Base-by-base conservation (phyloP, 108 stramenopile genomes). In the Stephanodiscus triporus region DNA sequence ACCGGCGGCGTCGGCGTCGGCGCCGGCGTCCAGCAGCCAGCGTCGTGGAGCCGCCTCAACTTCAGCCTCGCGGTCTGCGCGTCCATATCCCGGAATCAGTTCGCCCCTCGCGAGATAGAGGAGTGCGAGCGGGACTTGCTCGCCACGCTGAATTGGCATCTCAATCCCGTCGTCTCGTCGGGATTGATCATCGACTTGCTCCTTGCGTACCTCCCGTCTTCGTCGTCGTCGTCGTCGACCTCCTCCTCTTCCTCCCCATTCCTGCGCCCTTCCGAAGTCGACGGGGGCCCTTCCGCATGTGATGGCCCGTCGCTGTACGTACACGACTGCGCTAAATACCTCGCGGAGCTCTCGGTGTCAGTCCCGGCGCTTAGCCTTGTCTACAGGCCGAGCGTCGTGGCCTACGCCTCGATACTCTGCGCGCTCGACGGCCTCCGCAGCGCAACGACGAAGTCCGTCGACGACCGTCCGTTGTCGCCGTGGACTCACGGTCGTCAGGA, bases 261-360 rank as follows among this genome's bases (percentile, higher is more conserved):
- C 16, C 32, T 34, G 32, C n/a, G n/a, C 32, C 32, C 32, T 34
- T 4, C 32, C 32, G 32, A 34, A 2, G 32, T 5, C 32, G 32
- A 2, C 32, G 5, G 5, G 4, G 43, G 16, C 16, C 14, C 43
- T 40, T 9, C 40, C 40, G 9, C 40, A 8, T 2, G 53, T n/a
- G 32, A 42, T 10, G 37, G 55, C 14, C 30, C 73, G 20, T 42
- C 63, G 10, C 11, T 69, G 6, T 74, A 43, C 68, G 73, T 81
- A 9, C 65, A 70, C 65, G 80, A 81, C 27, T 74, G 73, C 63
- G 73, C 80, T 63, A 81, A 69, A 16, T 94, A 94, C 75, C 70
- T 94, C 0, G 77, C 89, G 0, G 93, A 94, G 63, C 74, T 94
- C 5, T 80, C 88, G 30, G 88, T 90, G 11, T 94, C 91, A 20